Conservation (phyloP, 148 eudicot species). For the Rhododendron kiyosumense region DNA sequence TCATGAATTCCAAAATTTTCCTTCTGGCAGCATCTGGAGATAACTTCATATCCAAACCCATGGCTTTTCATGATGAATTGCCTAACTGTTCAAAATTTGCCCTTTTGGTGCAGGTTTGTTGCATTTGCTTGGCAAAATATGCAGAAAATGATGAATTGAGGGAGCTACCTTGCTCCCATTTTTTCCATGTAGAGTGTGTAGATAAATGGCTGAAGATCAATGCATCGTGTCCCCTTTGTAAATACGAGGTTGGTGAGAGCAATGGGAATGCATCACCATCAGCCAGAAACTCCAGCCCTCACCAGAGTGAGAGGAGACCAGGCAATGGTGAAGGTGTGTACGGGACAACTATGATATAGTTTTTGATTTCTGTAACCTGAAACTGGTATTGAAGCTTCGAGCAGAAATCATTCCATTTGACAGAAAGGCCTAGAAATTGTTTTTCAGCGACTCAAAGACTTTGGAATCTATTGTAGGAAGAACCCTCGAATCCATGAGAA, state of each 20-base stretch:
- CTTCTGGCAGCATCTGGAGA: neutral
- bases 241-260: constrained; percentile 25
- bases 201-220: constrained; percentile 43
- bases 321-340: no score
- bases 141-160: constrained; percentile 36
- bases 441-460: neutral
- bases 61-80: neutral
- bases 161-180: constrained; percentile 36
- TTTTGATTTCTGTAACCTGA: neutral
- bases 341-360: neutral
- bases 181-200: constrained; percentile 38
- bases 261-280: neutral
- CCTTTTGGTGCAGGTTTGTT: constrained; percentile 28
- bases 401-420: neutral
- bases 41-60: neutral
- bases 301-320: neutral
- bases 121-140: constrained; percentile 38
- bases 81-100: neutral
- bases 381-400: neutral
- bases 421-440: neutral
- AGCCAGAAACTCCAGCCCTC: neutral
- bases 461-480: neutral
- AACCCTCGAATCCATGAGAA: neutral
- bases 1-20: neutral
- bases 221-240: constrained; percentile 19